Percentiles rank a stretch among this genome's conserved stretches.
Conservation (phyloP, 306 rosid species). For the Cyclanthera cordifolia region DNA sequence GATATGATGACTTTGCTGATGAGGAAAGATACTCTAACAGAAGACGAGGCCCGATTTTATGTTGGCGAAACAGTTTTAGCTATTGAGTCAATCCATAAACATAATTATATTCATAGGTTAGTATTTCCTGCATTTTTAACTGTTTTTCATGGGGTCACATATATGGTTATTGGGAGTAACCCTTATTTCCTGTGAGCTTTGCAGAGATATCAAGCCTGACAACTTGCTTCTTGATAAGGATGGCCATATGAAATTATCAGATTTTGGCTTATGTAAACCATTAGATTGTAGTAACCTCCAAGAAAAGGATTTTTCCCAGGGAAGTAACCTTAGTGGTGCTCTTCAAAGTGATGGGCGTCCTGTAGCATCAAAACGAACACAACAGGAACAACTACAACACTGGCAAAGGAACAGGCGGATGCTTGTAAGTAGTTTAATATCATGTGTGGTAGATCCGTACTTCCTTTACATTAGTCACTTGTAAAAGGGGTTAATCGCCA, state of each 20-base stretch:
- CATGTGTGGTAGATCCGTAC: slow-evolving; percentile 17
- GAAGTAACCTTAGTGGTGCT: slow-evolving; percentile 74
- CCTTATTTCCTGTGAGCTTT: slow-evolving; percentile 19
- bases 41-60: slow-evolving; percentile 89
- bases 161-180: slow-evolving; percentile 10
- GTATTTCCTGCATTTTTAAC: slow-evolving; percentile 15
- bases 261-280: slow-evolving; percentile 96
- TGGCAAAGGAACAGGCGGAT: slow-evolving; percentile 97
- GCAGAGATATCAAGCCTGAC: slow-evolving; percentile 98
- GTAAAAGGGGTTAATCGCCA: too few relatives aligned
- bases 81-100: slow-evolving; percentile 90
- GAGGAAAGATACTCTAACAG: slow-evolving; percentile 93
- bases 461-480: slow-evolving; percentile 15
- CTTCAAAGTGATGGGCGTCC: slow-evolving; percentile 93
- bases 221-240: slow-evolving; percentile 84
- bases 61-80: slow-evolving; percentile 96
- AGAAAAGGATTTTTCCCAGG: slow-evolving; percentile 78
- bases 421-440: slow-evolving; percentile 57
- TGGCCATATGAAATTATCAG: slow-evolving; percentile 95
- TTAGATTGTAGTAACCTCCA: slow-evolving; percentile 90
- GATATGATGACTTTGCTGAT: slow-evolving; percentile 99
- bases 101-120: slow-evolving; percentile 92
- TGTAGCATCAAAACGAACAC: slow-evolving; percentile 80
- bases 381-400: slow-evolving; percentile 93
- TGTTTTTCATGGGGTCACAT: neutral